phyloP scores from a whole-genome alignment of 2,329 filamentous ascomycete species.

The Ceratocystis alfenasii region DNA sequence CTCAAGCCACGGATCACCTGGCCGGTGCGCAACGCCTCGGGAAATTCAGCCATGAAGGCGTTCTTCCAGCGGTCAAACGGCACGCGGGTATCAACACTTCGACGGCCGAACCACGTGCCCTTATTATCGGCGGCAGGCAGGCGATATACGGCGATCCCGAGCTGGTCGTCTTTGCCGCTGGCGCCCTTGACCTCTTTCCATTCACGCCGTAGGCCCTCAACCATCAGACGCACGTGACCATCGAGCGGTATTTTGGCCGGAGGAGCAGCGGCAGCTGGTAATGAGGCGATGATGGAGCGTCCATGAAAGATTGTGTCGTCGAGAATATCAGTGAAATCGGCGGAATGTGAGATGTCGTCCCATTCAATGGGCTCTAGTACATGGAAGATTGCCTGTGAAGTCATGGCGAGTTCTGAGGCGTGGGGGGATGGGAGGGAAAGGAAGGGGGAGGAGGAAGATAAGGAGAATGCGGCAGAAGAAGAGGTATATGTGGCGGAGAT shows the following conservation, averaged over 20 bases:
- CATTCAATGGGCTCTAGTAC: constrained; percentile 46
- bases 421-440: neutral
- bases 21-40: constrained; percentile 52
- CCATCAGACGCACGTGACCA: constrained; percentile 25
- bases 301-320: constrained; percentile 51
- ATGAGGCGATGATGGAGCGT: constrained; percentile 62
- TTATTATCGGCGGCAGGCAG: constrained; percentile 65
- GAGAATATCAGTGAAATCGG: constrained; percentile 42
- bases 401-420: constrained; percentile 6
- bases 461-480: neutral
- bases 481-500: neutral
- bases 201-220: constrained; percentile 56
- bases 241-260: constrained; percentile 33
- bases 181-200: constrained; percentile 78
- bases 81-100: constrained; percentile 69
- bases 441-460: neutral
- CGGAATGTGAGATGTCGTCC: constrained; percentile 33
- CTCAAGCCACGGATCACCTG: constrained; percentile 76
- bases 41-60: constrained; percentile 69
- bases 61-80: constrained; percentile 66
- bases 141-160: constrained; percentile 69
- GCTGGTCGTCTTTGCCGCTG: constrained; percentile 55
- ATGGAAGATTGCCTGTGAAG: constrained; percentile 30
- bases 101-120: constrained; percentile 79
- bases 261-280: constrained; percentile 45